A percentile compares a stretch with the other conserved stretches of the same genome.
phyloP scores from a whole-genome alignment of 306 rosid genomes.

The Carpinus fangiana region DNA sequence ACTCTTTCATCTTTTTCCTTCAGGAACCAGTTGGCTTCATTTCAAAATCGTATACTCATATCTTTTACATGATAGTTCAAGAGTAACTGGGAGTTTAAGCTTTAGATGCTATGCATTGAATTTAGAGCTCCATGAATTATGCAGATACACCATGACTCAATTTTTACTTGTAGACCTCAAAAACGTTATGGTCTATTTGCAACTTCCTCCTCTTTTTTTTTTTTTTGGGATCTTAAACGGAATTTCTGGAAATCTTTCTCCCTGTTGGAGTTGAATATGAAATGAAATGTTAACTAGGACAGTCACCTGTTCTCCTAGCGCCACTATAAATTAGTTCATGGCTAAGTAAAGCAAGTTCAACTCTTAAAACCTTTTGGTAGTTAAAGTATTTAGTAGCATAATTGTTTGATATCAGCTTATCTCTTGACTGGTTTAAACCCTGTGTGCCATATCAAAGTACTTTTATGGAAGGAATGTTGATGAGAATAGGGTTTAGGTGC shows the following conservation, averaged over 20 bases:
- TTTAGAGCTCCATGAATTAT: background rate
- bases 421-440: background rate
- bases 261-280: background rate
- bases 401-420: background rate
- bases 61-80: background rate
- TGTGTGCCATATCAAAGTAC: background rate
- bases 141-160: background rate
- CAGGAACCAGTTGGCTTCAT: background rate
- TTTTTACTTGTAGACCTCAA: background rate
- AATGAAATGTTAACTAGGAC: background rate
- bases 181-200: background rate
- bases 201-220: no score
- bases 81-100: background rate
- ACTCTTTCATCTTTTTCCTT: background rate
- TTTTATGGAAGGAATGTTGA: background rate
- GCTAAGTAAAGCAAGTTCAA: background rate
- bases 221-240: background rate
- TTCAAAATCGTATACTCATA: background rate
- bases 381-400: background rate
- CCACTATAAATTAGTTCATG: background rate
- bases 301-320: background rate
- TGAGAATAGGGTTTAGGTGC: constrained; percentile 1
- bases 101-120: background rate
- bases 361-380: background rate
- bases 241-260: background rate